These are phyloP conservation scores for Pinus albicaulis DNA, from an alignment of 75 land plant genomes.

Conservation along the genomic window DNA sequence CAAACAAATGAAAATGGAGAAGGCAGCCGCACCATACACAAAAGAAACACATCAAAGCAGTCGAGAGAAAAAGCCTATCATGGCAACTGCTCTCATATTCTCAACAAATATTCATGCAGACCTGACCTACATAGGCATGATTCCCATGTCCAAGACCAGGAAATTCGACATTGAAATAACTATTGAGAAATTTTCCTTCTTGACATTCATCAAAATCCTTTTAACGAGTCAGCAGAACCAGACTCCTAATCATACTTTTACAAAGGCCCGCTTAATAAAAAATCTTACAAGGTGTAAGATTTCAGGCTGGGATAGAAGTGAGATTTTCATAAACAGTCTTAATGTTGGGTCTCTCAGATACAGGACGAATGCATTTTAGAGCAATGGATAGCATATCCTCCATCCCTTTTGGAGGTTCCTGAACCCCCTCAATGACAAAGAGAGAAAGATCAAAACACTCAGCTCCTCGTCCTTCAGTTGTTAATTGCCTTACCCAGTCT, in stretches of 20 bases:
- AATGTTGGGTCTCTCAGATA: conserved; percentile 75
- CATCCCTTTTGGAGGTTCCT: conserved; percentile 59
- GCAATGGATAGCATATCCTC: conserved; percentile 82
- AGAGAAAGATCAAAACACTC: conserved; percentile 78
- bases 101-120: too few species aligned
- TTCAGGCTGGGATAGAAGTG: conserved; percentile 45
- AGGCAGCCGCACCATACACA: too few species aligned
- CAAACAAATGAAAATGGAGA: too few species aligned
- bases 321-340: conserved; percentile 79
- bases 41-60: too few species aligned
- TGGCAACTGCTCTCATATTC: too few species aligned
- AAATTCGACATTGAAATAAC: too few species aligned
- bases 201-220: too few species aligned
- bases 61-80: too few species aligned
- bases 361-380: conserved; percentile 68
- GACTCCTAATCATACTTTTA: neutral
- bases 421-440: conserved; percentile 26
- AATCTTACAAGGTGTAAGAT: conserved; percentile 9
- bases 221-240: too few species aligned
- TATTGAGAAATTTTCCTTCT: too few species aligned
- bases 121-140: too few species aligned
- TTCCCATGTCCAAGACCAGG: too few species aligned
- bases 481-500: conserved; percentile 84
- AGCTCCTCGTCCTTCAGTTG: conserved; percentile 62
- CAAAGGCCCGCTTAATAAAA: neutral